Conservation (phyloP, 306 rosid genomes). For the Glycine latifolia region DNA sequence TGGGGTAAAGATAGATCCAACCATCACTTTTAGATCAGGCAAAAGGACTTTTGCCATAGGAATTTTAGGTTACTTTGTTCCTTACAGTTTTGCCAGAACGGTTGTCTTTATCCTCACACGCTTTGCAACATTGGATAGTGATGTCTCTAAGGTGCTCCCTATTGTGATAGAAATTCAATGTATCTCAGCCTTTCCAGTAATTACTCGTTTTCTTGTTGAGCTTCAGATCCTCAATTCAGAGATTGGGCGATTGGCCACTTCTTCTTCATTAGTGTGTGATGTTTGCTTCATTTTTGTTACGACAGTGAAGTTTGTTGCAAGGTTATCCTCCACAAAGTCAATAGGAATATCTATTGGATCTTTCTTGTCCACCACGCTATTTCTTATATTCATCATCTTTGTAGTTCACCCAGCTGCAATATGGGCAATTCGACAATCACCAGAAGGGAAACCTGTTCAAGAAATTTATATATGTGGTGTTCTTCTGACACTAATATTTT, state of each 20-base stretch:
- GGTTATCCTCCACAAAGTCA: conserved; percentile 49
- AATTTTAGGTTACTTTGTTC: conserved; percentile 53
- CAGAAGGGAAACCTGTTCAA: conserved; percentile 65
- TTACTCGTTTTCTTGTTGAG: conserved; percentile 61
- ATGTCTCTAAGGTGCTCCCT: conserved; percentile 44
- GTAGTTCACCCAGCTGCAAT: conserved; percentile 58
- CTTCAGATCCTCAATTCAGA: conserved; percentile 67
- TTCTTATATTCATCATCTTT: conserved; percentile 50
- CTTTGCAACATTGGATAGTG: conserved; percentile 50
- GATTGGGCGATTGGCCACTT: conserved; percentile 66
- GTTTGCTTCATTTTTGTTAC: conserved; percentile 38
- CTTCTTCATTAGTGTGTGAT: conserved; percentile 65
- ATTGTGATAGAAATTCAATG: conserved; percentile 51
- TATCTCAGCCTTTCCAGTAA: conserved; percentile 60
- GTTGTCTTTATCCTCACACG: conserved; percentile 31
- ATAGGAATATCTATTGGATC: conserved; percentile 44
- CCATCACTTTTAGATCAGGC: conserved; percentile 49
- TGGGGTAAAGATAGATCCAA: conserved; percentile 69
- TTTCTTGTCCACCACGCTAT: conserved; percentile 39
- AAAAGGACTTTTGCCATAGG: conserved; percentile 56
- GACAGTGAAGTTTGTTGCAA: conserved; percentile 38
- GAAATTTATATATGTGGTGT: conserved; percentile 57
- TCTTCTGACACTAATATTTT: conserved; percentile 44
- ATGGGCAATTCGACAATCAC: conserved; percentile 56
- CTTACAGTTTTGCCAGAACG: conserved; percentile 47